Conservation (phyloP, 768 basidiomycete species). For the Mycena metata region DNA sequence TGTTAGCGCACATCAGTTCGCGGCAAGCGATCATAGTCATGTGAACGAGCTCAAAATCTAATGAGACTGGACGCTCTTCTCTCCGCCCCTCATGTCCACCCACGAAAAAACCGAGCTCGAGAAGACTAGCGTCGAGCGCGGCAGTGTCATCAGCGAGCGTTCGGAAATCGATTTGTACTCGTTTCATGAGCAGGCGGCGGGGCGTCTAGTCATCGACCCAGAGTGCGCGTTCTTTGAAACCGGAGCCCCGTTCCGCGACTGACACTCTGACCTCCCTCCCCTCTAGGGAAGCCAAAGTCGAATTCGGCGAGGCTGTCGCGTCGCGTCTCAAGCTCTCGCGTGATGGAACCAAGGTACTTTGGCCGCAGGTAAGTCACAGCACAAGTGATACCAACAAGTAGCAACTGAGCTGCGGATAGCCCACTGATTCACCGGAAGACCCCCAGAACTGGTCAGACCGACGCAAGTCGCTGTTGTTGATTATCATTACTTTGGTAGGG, state of each 20-base stretch:
- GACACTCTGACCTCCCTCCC: background rate
- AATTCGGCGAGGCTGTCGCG: constrained; percentile 67
- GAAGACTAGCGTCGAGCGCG: constrained; percentile 15
- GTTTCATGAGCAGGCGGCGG: constrained; percentile 67
- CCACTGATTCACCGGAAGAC: constrained; percentile 51
- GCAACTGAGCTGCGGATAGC: constrained; percentile 39
- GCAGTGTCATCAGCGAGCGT: constrained; percentile 35
- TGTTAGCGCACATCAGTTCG: too few species aligned
- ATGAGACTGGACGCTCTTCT: background rate
- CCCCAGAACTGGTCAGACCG: constrained; percentile 62
- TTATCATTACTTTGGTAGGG: constrained; percentile 60
- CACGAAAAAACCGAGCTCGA: constrained; percentile 29
- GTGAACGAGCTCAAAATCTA: too few species aligned
- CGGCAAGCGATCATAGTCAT: too few species aligned
- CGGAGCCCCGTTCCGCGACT: background rate
- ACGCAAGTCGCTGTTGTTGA: constrained; percentile 62
- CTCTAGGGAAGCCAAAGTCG: constrained; percentile 69
- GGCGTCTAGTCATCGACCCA: constrained; percentile 71
- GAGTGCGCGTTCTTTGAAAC: constrained; percentile 50
- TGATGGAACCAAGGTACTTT: constrained; percentile 68
- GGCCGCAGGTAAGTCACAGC: constrained; percentile 58
- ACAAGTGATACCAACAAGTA: background rate
- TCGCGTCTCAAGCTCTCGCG: constrained; percentile 62
- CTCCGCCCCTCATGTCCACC: constrained; percentile 27
- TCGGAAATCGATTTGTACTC: constrained; percentile 47